Conservation (phyloP, 108 stramenopile genomes). For the Discostella stelligeroides region DNA sequence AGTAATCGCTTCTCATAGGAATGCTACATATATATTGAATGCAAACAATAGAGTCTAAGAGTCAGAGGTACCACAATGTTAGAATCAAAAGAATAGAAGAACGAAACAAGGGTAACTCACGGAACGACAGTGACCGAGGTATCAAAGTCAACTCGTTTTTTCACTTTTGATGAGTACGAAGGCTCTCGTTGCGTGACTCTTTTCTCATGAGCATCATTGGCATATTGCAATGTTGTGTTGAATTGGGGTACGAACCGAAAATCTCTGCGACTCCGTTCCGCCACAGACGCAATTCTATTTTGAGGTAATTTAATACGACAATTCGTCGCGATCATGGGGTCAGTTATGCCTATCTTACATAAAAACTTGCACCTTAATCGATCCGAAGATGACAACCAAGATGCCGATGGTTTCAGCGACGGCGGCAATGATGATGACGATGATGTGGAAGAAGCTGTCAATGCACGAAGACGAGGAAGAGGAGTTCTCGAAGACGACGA, state of each 20-base stretch:
- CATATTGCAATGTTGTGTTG: constrained; percentile 5
- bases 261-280: not conserved
- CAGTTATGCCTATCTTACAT: constrained; percentile 3
- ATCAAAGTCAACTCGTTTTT: not conserved
- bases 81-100: too few relatives aligned
- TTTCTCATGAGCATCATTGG: not conserved
- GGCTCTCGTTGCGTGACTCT: not conserved
- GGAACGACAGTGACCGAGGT: not conserved
- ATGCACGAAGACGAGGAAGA: too few relatives aligned
- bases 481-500: too few relatives aligned
- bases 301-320: not conserved
- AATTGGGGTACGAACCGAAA: constrained; percentile 10
- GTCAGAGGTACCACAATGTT: too few relatives aligned
- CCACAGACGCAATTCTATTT: not conserved
- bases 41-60: too few relatives aligned
- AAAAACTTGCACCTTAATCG: constrained; percentile 17
- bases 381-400: not conserved
- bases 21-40: constrained; percentile 45
- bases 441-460: not conserved
- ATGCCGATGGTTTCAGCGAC: not conserved
- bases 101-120: not conserved
- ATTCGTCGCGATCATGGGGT: not conserved
- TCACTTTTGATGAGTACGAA: not conserved
- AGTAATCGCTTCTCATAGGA: constrained; percentile 79
- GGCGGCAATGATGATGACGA: not conserved